Percentiles rank a stretch among this genome's conserved stretches.
These are phyloP conservation scores for Carallia pectinifolia DNA, from an alignment of 345 rosid genomes.

Conservation along the genomic window DNA sequence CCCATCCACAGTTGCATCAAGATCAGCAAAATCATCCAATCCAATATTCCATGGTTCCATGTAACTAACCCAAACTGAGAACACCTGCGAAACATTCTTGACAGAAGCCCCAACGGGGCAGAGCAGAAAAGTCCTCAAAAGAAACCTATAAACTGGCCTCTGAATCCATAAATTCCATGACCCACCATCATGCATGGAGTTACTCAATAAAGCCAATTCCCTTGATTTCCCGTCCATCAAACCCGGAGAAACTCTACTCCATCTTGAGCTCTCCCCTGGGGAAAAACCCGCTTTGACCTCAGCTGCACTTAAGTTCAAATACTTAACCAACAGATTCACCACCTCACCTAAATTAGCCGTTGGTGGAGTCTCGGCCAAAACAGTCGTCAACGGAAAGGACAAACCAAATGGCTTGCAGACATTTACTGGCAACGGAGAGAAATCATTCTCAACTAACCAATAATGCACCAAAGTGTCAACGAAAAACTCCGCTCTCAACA, in stretches of 20 bases:
- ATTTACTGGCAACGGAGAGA: conserved; percentile 62
- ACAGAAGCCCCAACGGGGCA: conserved; percentile 68
- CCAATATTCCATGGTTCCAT: conserved; percentile 77
- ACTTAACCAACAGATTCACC: conserved; percentile 80
- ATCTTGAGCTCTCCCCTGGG: conserved; percentile 38
- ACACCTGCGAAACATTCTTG: conserved; percentile 82
- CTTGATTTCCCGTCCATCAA: conserved; percentile 36
- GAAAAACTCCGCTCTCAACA: conserved; percentile 66
- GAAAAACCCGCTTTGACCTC: conserved; percentile 37
- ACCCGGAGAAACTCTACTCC: conserved; percentile 44
- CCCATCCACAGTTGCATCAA: conserved; percentile 49
- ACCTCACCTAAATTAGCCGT: conserved; percentile 68
- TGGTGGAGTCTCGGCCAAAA: conserved; percentile 67
- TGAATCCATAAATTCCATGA: conserved; percentile 71
- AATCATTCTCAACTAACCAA: conserved; percentile 92
- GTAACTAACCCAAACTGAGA: conserved; percentile 72
- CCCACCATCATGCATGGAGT: conserved; percentile 33
- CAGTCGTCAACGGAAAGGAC: conserved; percentile 45
- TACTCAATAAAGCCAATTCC: conserved; percentile 34
- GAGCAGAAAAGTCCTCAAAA: conserved; percentile 77
- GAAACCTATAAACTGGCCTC: conserved; percentile 76
- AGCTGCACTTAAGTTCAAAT: conserved; percentile 63
- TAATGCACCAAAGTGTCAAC: conserved; percentile 68
- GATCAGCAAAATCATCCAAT: conserved; percentile 60
- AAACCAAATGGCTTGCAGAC: conserved; percentile 67